Percentiles rank a stretch among this genome's conserved stretches.
Conservation (phyloP, 2,329 filamentous ascomycete species). For the Monosporascus sp. region DNA sequence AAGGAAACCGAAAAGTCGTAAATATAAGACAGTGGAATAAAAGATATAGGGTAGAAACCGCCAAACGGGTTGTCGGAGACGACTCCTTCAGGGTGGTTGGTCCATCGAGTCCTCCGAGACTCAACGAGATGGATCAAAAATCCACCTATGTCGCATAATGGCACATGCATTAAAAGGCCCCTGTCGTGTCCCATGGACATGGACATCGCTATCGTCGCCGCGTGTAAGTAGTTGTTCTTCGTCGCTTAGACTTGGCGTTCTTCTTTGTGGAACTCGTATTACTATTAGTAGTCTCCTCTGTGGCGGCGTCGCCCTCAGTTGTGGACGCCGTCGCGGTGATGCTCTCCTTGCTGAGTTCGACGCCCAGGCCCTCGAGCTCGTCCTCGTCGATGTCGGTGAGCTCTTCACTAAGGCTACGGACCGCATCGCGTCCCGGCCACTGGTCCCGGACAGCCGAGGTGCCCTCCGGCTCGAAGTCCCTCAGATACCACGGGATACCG, state of each 20-base stretch:
- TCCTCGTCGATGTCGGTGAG: constrained; percentile 91
- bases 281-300: neutral
- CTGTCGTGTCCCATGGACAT: neutral
- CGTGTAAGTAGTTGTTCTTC: neutral
- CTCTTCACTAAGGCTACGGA: constrained; percentile 70
- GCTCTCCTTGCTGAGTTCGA: constrained; percentile 46
- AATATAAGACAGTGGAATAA: neutral
- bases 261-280: neutral
- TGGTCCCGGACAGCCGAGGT: constrained; percentile 74
- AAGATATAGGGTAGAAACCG: neutral
- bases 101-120: neutral
- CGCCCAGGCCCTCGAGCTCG: constrained; percentile 66
- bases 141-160: neutral
- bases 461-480: constrained; percentile 71
- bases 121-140: neutral
- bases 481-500: constrained; percentile 83
- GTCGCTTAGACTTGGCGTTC: neutral
- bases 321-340: constrained; percentile 35
- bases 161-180: neutral
- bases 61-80: neutral
- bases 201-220: neutral
- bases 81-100: neutral
- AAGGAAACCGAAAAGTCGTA: neutral
- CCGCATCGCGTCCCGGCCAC: constrained; percentile 66
- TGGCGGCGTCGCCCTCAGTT: neutral